phyloP scores from a whole-genome alignment of 2,329 filamentous ascomycete species.

The Trichophaea hybrida region DNA sequence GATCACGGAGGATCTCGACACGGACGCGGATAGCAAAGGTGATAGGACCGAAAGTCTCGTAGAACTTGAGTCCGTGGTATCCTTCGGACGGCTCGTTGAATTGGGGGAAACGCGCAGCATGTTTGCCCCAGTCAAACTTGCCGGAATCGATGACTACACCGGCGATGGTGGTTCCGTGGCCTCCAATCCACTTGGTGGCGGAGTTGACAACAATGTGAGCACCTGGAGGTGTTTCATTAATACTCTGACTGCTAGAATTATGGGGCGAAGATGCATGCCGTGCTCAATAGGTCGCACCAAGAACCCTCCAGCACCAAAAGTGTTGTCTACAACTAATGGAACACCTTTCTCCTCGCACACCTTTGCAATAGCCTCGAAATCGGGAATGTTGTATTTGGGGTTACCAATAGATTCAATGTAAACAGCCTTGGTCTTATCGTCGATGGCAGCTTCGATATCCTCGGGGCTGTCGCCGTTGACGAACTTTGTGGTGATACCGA shows the following conservation, averaged over 20 bases:
- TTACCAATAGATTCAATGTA: constrained; percentile 91
- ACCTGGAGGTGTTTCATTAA: constrained; percentile 30
- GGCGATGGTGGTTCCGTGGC: constrained; percentile 82
- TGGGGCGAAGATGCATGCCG: constrained; percentile 31
- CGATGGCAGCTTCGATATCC: constrained; percentile 68
- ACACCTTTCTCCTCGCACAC: constrained; percentile 54
- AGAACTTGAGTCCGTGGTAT: constrained; percentile 89
- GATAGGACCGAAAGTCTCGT: constrained; percentile 73
- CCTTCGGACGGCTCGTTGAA: constrained; percentile 78
- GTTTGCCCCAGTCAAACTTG: constrained; percentile 84
- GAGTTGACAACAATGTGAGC: constrained; percentile 91
- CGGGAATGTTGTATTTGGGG: constrained; percentile 81
- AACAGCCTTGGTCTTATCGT: constrained; percentile 84
- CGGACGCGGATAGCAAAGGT: constrained; percentile 73
- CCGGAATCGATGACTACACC: constrained; percentile 77
- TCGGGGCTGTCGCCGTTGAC: constrained; percentile 64
- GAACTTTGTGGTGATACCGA: constrained; percentile 81
- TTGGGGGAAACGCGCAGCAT: constrained; percentile 75
- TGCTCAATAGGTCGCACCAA: constrained; percentile 75
- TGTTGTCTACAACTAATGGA: constrained; percentile 69
- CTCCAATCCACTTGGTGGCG: constrained; percentile 87
- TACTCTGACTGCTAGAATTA: background rate
- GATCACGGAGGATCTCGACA: constrained; percentile 78
- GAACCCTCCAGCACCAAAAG: constrained; percentile 85
- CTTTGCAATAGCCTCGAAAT: constrained; percentile 74